Evolutionary conservation across 805 yeast species (phyloP).

Genomic region (Hanseniaspora vineae): DNA sequence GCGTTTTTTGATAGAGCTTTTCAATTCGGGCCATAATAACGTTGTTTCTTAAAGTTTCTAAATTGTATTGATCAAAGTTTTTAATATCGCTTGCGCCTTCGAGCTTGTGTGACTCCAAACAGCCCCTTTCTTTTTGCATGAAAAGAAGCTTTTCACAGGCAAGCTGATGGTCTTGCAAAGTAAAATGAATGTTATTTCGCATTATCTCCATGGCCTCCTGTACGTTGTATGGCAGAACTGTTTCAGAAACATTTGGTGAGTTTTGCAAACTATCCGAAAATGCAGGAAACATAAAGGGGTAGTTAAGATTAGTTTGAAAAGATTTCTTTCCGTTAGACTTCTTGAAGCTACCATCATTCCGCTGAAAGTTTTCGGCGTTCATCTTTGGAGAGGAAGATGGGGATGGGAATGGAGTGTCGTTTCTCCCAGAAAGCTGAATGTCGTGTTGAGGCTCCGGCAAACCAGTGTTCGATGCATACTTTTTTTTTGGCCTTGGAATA

Average conservation of each 20-base stretch:
- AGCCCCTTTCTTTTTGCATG: slow-evolving; percentile 62
- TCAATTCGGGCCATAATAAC: slow-evolving; percentile 41
- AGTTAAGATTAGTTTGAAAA: slow-evolving; percentile 50
- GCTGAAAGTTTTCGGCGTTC: not conserved
- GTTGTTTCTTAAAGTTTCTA: not conserved
- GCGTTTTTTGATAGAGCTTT: slow-evolving; percentile 36
- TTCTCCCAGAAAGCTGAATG: not conserved
- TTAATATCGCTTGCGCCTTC: slow-evolving; percentile 4
- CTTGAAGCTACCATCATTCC: slow-evolving; percentile 19
- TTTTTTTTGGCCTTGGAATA: slow-evolving; percentile 37
- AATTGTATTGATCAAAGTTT: slow-evolving; percentile 7
- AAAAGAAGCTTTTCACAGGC: slow-evolving; percentile 61
- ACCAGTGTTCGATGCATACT: slow-evolving; percentile 18
- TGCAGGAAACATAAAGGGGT: slow-evolving; percentile 55
- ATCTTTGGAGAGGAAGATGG: not conserved
- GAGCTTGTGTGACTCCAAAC: slow-evolving; percentile 17
- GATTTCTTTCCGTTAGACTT: slow-evolving; percentile 29
- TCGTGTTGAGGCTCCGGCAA: slow-evolving; percentile 20
- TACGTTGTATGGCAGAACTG: slow-evolving; percentile 53
- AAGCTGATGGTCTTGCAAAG: slow-evolving; percentile 55
- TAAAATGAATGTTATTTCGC: slow-evolving; percentile 46
- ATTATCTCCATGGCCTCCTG: slow-evolving; percentile 67
- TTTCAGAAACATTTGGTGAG: slow-evolving; percentile 1
- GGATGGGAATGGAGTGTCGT: not conserved
- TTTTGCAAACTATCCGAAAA: slow-evolving; percentile 21